Percentiles rank a stretch among this genome's conserved stretches.
Conservation (phyloP, 352 stramenopile genomes). For the Phytophthora brassicae region DNA sequence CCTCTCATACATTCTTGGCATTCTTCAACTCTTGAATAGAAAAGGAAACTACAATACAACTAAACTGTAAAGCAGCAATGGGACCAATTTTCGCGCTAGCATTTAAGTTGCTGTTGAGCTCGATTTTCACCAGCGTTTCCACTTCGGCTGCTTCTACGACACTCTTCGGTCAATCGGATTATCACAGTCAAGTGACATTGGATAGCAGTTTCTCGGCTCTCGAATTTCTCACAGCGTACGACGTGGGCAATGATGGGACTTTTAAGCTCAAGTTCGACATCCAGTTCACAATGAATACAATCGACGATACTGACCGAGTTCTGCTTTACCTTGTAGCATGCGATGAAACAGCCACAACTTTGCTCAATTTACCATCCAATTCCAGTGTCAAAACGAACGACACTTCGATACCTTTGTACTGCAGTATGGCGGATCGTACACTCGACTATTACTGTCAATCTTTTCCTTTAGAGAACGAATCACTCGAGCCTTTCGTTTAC, state of each 20-base stretch:
- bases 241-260: constrained; percentile 29
- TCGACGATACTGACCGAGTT: constrained; percentile 31
- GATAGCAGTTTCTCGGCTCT: constrained; percentile 17
- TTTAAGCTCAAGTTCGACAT: constrained; percentile 30
- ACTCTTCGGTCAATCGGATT: constrained; percentile 20
- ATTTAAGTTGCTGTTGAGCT: neutral
- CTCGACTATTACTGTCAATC: constrained; percentile 52
- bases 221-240: constrained; percentile 37
- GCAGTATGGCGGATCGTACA: constrained; percentile 50
- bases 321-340: constrained; percentile 60
- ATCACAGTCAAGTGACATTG: constrained; percentile 18
- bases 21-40: neutral
- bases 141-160: constrained; percentile 8
- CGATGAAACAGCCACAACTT: constrained; percentile 24
- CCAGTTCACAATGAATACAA: constrained; percentile 37
- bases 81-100: neutral
- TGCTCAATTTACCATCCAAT: constrained; percentile 17
- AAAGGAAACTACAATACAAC: constrained; percentile 4
- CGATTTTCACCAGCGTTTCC: neutral
- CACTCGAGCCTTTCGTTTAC: constrained; percentile 34
- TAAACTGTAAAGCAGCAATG: neutral
- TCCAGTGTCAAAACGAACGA: neutral
- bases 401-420: constrained; percentile 29
- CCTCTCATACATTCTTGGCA: no score
- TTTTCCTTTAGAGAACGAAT: constrained; percentile 41